Percentiles rank a stretch among this genome's conserved stretches.
These are phyloP conservation scores for Neurospora sublineolata DNA, from an alignment of 495 filamentous ascomycete species.

Conservation along the genomic window DNA sequence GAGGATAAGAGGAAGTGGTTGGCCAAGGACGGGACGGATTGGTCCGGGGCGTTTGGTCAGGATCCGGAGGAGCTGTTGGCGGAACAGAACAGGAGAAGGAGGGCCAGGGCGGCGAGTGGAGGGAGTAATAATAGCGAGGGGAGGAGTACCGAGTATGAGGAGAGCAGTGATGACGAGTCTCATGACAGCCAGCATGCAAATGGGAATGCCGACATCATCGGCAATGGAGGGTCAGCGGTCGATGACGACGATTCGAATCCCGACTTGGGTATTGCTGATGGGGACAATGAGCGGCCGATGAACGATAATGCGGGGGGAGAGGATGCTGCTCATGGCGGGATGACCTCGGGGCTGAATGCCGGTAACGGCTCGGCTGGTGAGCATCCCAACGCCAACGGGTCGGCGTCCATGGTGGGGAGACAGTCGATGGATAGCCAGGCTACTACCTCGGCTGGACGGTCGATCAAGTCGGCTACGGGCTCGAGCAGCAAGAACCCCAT, in stretches of 20 bases:
- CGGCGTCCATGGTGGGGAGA: conserved; percentile 2
- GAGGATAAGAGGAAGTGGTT: conserved; percentile 70
- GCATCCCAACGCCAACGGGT: neutral
- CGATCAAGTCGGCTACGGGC: conserved; percentile 3
- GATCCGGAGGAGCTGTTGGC: conserved; percentile 39
- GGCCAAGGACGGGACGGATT: conserved; percentile 68
- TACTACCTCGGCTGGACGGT: conserved; percentile 2
- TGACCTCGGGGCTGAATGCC: conserved; percentile 3
- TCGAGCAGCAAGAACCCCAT: conserved; percentile 32
- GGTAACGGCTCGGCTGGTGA: neutral
- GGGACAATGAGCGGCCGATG: conserved; percentile 5
- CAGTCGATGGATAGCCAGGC: conserved; percentile 11
- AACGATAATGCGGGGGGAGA: neutral
- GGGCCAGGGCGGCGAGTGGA: conserved; percentile 25
- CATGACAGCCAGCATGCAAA: neutral
- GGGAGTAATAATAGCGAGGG: conserved; percentile 13
- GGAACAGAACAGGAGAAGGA: conserved; percentile 8
- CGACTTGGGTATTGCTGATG: conserved; percentile 39
- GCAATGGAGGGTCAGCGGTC: neutral
- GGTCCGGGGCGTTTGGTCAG: conserved; percentile 72
- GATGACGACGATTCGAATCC: conserved; percentile 15
- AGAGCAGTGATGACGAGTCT: conserved; percentile 20
- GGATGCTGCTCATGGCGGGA: conserved; percentile 1
- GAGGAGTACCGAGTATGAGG: conserved; percentile 37
- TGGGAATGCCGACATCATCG: neutral